phyloP scores from a whole-genome alignment of 2,329 filamentous ascomycete species.

The Alternaria sp. region DNA sequence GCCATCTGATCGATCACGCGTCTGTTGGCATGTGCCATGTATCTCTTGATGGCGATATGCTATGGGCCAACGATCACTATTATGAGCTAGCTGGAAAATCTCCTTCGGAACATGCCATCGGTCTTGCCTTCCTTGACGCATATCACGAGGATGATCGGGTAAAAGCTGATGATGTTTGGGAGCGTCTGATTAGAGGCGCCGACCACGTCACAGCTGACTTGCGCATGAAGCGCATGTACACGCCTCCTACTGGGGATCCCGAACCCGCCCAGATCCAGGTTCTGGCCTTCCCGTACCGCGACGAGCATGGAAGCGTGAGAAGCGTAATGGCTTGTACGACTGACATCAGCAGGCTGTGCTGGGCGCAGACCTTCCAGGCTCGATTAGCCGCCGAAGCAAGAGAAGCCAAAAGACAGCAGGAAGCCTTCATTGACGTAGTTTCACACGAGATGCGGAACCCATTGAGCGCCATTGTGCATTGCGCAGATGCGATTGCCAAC shows the following conservation, averaged over 20 bases:
- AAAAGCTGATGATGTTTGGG: conserved; percentile 35
- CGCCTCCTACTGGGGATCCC: conserved; percentile 36
- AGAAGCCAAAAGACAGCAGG: conserved; percentile 49
- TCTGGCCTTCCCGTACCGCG: conserved; percentile 44
- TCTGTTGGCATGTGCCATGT: conserved; percentile 45
- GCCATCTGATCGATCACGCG: conserved; percentile 44
- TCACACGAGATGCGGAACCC: conserved; percentile 57
- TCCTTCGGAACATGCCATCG: conserved; percentile 19
- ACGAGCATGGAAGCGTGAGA: conserved; percentile 36
- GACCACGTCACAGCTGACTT: conserved; percentile 37
- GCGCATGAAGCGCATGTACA: conserved; percentile 40
- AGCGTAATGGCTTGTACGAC: conserved; percentile 49
- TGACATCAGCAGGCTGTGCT: conserved; percentile 49
- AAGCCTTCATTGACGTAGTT: conserved; percentile 49
- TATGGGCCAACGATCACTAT: conserved; percentile 47
- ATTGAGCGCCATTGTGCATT: conserved; percentile 53
- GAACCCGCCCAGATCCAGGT: conserved; percentile 41
- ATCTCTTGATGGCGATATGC: conserved; percentile 35
- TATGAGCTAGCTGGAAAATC: conserved; percentile 35
- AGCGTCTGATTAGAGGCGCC: conserved; percentile 27
- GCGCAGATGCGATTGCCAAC: conserved; percentile 51
- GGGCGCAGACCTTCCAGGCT: conserved; percentile 48
- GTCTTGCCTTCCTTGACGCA: conserved; percentile 32
- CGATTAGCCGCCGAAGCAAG: conserved; percentile 46
- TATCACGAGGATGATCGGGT: conserved; percentile 36